Conservation (phyloP, 306 rosid genomes). For the Malus fusca region DNA sequence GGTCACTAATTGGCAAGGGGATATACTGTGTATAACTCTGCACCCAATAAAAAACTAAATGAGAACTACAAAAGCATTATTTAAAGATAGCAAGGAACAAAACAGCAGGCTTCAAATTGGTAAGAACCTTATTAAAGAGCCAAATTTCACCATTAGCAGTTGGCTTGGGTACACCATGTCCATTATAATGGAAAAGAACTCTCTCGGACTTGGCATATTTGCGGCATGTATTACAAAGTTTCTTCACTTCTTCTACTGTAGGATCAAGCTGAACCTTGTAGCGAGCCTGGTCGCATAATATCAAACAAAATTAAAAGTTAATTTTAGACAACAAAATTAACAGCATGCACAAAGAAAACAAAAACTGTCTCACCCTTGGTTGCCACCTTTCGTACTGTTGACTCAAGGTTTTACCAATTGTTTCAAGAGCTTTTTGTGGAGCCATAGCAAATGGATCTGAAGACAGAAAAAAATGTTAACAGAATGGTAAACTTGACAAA, state of each 20-base stretch:
- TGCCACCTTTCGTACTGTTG: constrained; percentile 98
- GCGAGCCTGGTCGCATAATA: constrained; percentile 62
- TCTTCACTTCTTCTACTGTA: constrained; percentile 93
- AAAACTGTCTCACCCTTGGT: constrained; percentile 62
- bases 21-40: constrained; percentile 98
- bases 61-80: background rate
- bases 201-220: constrained; percentile 79
- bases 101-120: constrained; percentile 1
- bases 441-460: constrained; percentile 95
- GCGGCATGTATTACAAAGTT: constrained; percentile 91
- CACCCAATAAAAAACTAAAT: constrained; percentile 12
- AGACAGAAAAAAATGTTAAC: constrained; percentile 5
- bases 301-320: constrained; percentile 23
- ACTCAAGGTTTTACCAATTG: constrained; percentile 80
- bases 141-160: constrained; percentile 96
- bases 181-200: constrained; percentile 95
- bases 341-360: constrained; percentile 12
- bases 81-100: background rate
- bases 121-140: constrained; percentile 89
- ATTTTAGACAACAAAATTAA: constrained; percentile 12
- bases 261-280: constrained; percentile 92
- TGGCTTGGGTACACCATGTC: constrained; percentile 99
- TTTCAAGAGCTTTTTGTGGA: constrained; percentile 89
- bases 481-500: background rate
- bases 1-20: constrained; percentile 82